Conservation (phyloP, 148 eudicot species). For the Rhododendron molle region DNA sequence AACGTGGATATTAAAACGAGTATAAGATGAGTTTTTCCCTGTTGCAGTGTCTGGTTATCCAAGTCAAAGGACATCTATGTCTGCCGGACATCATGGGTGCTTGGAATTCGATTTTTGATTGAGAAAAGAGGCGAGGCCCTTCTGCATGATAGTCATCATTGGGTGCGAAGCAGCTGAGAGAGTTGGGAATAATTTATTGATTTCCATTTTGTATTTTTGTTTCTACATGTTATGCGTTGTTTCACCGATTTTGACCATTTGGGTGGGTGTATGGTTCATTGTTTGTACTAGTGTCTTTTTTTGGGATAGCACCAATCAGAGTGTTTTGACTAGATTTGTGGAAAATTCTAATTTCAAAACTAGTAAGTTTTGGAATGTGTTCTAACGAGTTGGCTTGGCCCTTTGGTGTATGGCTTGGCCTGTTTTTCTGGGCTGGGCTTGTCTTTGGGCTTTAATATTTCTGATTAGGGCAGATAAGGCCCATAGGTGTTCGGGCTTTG, state of each 20-base stretch:
- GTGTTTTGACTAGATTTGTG: not conserved
- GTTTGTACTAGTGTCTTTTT: not conserved
- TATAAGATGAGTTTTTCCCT: not conserved
- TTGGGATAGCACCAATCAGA: not conserved
- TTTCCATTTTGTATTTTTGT: not conserved
- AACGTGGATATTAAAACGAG: not conserved
- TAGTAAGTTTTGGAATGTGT: not conserved
- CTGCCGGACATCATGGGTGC: not conserved
- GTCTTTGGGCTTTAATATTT: too few relatives aligned
- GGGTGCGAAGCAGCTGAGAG: not conserved
- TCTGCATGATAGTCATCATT: not conserved
- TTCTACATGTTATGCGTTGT: not conserved
- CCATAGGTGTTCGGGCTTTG: too few relatives aligned
- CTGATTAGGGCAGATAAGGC: too few relatives aligned
- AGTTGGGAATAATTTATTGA: not conserved
- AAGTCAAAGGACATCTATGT: not conserved
- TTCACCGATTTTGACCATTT: not conserved
- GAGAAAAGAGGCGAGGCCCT: not conserved
- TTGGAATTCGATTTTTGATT: not conserved
- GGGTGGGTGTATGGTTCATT: not conserved
- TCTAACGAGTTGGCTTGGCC: too few relatives aligned
- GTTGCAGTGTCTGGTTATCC: not conserved
- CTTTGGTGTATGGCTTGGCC: too few relatives aligned
- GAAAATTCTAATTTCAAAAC: not conserved
- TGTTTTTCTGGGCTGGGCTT: too few relatives aligned